Conservation (phyloP, 768 basidiomycete species). For the Xanthoconium stramineum region DNA sequence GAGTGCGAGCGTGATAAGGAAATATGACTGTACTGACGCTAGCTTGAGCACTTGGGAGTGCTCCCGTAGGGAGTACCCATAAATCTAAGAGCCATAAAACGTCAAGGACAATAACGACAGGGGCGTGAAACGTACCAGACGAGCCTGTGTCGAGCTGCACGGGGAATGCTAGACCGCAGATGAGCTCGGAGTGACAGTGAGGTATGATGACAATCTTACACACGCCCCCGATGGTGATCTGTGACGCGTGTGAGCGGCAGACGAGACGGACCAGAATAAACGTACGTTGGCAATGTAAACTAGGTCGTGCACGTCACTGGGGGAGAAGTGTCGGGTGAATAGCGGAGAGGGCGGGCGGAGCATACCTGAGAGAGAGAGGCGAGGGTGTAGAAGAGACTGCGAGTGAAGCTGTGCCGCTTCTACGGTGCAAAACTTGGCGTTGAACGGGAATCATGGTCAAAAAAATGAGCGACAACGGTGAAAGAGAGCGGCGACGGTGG, state of each 20-base stretch:
- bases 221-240: conserved; percentile 66
- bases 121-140: conserved; percentile 17
- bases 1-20: not conserved
- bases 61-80: conserved; percentile 56
- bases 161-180: conserved; percentile 47
- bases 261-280: not conserved
- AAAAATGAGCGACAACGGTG: conserved; percentile 3
- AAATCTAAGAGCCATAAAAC: conserved; percentile 47
- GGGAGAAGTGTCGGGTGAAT: conserved; percentile 15
- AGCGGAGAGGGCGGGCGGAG: not conserved
- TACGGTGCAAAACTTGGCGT: conserved; percentile 36
- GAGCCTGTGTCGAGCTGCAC: conserved; percentile 87
- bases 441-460: conserved; percentile 43
- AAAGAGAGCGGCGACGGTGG: not conserved
- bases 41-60: conserved; percentile 46
- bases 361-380: conserved; percentile 24
- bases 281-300: conserved; percentile 77
- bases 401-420: conserved; percentile 32
- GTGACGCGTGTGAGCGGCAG: conserved; percentile 8
- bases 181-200: not conserved
- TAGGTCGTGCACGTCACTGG: conserved; percentile 70
- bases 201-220: conserved; percentile 37
- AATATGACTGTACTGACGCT: conserved; percentile 40
- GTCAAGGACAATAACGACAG: not conserved
- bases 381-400: conserved; percentile 23